Evolutionary conservation across 192 early-diverging fungal species (phyloP).

Genomic region (Radiomyces spectabilis): DNA sequence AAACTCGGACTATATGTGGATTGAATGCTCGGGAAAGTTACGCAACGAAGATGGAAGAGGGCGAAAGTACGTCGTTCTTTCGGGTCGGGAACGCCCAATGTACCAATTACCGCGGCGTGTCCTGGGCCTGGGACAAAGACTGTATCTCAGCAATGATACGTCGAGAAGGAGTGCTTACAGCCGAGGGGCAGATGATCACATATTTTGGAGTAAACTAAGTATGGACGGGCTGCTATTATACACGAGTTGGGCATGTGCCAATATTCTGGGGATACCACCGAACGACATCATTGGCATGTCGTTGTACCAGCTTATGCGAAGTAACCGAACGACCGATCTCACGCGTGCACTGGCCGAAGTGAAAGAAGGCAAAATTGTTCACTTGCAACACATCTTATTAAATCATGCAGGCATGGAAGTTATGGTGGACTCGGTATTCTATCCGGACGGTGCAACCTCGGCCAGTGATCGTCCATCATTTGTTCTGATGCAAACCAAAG

Average conservation of each 20-base stretch:
- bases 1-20: conserved; percentile 51
- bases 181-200: conserved; percentile 23
- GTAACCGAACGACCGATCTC: conserved; percentile 34
- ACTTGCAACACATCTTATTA: conserved; percentile 24
- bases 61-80: conserved; percentile 60
- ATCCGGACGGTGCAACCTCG: conserved; percentile 20
- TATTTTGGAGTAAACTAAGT: conserved; percentile 58
- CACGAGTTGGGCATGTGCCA: conserved; percentile 24
- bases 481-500: conserved; percentile 20
- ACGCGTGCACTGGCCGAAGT: conserved; percentile 29
- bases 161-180: background rate
- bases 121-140: background rate
- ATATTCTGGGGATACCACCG: conserved; percentile 20
- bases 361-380: conserved; percentile 26
- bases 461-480: conserved; percentile 11
- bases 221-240: conserved; percentile 51
- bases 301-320: conserved; percentile 33
- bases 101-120: conserved; percentile 24
- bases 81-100: conserved; percentile 45
- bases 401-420: conserved; percentile 26
- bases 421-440: conserved; percentile 28
- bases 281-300: conserved; percentile 32
- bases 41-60: conserved; percentile 58
- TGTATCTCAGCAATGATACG: background rate
- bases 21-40: conserved; percentile 57